phyloP scores from a whole-genome alignment of 305 asterid genomes.

The Fraxinus greggii region DNA sequence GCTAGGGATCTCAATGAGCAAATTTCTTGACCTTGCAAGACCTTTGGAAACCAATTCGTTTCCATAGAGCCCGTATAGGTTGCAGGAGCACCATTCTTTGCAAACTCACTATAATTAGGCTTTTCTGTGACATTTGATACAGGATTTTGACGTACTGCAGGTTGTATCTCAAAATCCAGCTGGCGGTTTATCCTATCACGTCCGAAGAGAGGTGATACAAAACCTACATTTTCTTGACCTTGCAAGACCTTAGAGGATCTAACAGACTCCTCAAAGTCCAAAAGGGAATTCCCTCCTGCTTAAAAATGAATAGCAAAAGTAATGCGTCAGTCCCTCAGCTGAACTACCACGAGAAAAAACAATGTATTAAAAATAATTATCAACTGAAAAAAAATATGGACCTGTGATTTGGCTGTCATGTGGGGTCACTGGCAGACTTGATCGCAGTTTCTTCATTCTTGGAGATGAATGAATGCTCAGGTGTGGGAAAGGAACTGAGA shows the following conservation, averaged over 20 bases:
- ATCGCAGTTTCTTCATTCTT: conserved; percentile 73
- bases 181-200: conserved; percentile 64
- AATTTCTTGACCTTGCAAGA: conserved; percentile 99
- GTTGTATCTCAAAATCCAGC: conserved; percentile 62
- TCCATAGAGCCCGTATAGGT: conserved; percentile 83
- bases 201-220: conserved; percentile 59
- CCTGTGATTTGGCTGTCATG: conserved; percentile 59
- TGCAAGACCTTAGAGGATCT: conserved; percentile 99
- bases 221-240: conserved; percentile 98
- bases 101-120: conserved; percentile 46
- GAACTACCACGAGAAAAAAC: conserved; percentile 10
- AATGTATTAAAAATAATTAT: neutral
- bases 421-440: conserved; percentile 52
- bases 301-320: neutral
- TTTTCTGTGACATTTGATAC: conserved; percentile 51
- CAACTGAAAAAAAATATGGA: conserved; percentile 25
- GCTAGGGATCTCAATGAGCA: conserved; percentile 74
- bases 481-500: conserved; percentile 73
- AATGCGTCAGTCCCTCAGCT: neutral
- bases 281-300: conserved; percentile 67
- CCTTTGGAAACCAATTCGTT: conserved; percentile 90
- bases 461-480: conserved; percentile 78
- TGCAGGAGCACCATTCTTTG: conserved; percentile 58
- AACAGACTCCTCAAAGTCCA: conserved; percentile 90
- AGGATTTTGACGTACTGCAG: conserved; percentile 42